phyloP scores from a whole-genome alignment of 192 early-diverging fungal genomes.

The Radiomyces spectabilis region DNA sequence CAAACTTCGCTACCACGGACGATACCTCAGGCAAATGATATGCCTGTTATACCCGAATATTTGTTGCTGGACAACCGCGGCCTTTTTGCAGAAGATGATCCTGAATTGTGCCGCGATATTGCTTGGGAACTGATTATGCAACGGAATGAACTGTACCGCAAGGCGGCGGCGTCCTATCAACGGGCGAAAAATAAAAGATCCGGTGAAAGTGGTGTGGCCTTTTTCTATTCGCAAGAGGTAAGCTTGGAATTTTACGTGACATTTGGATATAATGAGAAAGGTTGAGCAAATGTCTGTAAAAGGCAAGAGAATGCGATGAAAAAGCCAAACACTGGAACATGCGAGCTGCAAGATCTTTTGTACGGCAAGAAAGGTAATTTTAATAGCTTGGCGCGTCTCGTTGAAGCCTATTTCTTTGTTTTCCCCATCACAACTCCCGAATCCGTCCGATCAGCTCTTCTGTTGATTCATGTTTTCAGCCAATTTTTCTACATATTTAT shows the following conservation, averaged over 20 bases:
- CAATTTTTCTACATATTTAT: no score
- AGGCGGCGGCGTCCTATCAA: constrained; percentile 34
- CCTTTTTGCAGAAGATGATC: constrained; percentile 40
- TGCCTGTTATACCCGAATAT: constrained; percentile 28
- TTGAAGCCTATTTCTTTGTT: no score
- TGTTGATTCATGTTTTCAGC: no score
- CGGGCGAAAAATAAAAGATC: constrained; percentile 19
- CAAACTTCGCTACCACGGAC: constrained; percentile 1
- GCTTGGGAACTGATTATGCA: constrained; percentile 26
- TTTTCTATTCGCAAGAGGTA: constrained; percentile 47
- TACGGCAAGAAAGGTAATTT: constrained; percentile 21
- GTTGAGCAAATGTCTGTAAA: no score
- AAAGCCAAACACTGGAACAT: constrained; percentile 46
- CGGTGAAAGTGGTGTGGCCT: constrained; percentile 39
- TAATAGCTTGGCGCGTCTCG: no score
- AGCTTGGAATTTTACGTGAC: no score
- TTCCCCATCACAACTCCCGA: no score
- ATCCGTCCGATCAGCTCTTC: no score
- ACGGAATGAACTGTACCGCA: constrained; percentile 42
- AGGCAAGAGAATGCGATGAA: constrained; percentile 27
- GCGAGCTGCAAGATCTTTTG: constrained; percentile 43
- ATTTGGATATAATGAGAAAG: no score
- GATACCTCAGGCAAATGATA: constrained; percentile 2
- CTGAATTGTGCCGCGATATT: constrained; percentile 34
- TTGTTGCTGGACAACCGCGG: constrained; percentile 23